Percentiles rank a stretch among this genome's conserved stretches.
Conservation (phyloP, 306 rosid species). For the Fragaria iinumae region DNA sequence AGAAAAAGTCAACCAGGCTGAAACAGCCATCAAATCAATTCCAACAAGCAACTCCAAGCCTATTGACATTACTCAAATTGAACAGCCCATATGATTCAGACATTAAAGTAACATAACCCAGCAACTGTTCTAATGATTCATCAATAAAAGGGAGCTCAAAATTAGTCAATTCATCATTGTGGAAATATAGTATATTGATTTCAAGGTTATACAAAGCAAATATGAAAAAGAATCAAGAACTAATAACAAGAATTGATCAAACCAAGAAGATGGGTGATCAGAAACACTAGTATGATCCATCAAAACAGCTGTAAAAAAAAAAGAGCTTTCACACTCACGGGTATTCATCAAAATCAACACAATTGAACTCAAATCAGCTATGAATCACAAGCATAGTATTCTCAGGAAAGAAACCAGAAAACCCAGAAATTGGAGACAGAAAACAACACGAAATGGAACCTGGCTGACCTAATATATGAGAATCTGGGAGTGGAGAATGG, state of each 20-base stretch:
- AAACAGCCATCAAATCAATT: constrained; percentile 3
- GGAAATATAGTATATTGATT: background rate
- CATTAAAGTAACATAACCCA: constrained; percentile 12
- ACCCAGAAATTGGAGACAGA: constrained; percentile 4
- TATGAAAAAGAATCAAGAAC: background rate
- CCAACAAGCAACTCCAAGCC: background rate
- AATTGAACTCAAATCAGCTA: constrained; percentile 12
- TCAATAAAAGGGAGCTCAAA: background rate
- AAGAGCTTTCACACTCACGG: background rate
- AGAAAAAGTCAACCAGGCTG: constrained; percentile 28
- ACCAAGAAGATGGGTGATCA: constrained; percentile 18
- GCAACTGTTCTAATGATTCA: background rate
- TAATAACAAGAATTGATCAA: constrained; percentile 9
- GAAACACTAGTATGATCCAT: background rate
- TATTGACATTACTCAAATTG: background rate
- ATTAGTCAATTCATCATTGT: constrained; percentile 11
- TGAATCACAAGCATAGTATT: background rate
- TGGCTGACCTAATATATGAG: constrained; percentile 11
- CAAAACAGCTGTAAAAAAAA: background rate
- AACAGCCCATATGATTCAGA: background rate
- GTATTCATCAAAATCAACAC: constrained; percentile 6
- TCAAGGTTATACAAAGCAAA: background rate
- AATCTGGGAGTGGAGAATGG: constrained; percentile 8
- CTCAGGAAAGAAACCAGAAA: constrained; percentile 7
- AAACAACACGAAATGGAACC: background rate